phyloP scores from a whole-genome alignment of 352 stramenopile genomes.

The Globisporangium cederbergense region DNA sequence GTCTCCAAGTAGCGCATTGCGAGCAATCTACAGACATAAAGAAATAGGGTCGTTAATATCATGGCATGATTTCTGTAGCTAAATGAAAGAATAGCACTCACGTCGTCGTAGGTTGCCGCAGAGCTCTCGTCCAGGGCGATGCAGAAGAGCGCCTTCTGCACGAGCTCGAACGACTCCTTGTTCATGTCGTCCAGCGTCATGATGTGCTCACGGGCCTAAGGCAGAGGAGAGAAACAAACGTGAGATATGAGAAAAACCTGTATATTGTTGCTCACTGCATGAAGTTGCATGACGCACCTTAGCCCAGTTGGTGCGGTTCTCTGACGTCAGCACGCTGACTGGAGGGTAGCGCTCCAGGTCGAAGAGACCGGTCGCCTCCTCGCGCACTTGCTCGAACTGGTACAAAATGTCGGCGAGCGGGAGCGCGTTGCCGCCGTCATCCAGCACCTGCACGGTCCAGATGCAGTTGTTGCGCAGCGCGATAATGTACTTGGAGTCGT shows the following conservation, averaged over 20 bases:
- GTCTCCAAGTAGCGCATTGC: conserved; percentile 82
- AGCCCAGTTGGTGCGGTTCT: conserved; percentile 94
- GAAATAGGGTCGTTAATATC: not conserved
- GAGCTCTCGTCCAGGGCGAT: conserved; percentile 91
- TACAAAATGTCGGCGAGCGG: conserved; percentile 73
- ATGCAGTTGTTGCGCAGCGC: conserved; percentile 91
- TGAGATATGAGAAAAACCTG: too few species aligned
- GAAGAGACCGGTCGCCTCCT: conserved; percentile 84
- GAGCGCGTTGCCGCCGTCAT: conserved; percentile 67
- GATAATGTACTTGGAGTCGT: conserved; percentile 90
- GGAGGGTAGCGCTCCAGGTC: conserved; percentile 83
- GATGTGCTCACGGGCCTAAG: conserved; percentile 74
- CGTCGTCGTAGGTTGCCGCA: conserved; percentile 75
- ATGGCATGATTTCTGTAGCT: not conserved
- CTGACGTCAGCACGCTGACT: conserved; percentile 93
- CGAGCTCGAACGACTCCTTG: conserved; percentile 88
- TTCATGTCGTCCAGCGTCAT: conserved; percentile 83
- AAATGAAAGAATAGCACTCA: conserved; percentile 7
- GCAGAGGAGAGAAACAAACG: not conserved
- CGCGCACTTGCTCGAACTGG: conserved; percentile 81
- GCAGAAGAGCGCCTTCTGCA: conserved; percentile 92
- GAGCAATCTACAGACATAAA: conserved; percentile 47
- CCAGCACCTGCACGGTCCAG: conserved; percentile 77
- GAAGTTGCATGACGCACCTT: conserved; percentile 47
- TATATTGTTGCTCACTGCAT: too few species aligned